These are phyloP conservation scores for Thymus quinquecostatus DNA, from an alignment of 257 asterid species.

Conservation along the genomic window DNA sequence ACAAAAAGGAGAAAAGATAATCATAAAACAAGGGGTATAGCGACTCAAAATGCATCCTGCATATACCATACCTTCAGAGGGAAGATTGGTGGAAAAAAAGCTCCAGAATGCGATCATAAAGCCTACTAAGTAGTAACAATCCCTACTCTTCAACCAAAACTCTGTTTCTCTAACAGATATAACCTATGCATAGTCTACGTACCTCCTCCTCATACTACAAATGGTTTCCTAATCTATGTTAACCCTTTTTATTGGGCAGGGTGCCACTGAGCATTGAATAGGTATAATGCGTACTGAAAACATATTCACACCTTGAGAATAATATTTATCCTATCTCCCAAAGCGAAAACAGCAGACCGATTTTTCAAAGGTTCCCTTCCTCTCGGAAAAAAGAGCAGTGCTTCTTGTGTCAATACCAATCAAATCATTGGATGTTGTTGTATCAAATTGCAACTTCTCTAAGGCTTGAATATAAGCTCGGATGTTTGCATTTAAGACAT, in stretches of 20 bases:
- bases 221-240: neutral
- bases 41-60: neutral
- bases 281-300: neutral
- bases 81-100: neutral
- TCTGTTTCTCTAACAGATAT: neutral
- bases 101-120: neutral
- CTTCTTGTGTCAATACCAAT: conserved; percentile 97
- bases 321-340: conserved; percentile 90
- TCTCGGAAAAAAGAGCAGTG: conserved; percentile 84
- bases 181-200: neutral
- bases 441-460: conserved; percentile 97
- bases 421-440: conserved; percentile 94
- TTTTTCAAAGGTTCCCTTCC: conserved; percentile 99
- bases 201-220: neutral
- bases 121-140: neutral
- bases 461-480: conserved; percentile 98
- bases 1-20: neutral
- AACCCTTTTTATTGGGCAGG: neutral
- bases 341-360: conserved; percentile 96
- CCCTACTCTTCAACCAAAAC: neutral
- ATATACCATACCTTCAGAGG: neutral
- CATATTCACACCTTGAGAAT: conserved; percentile 77
- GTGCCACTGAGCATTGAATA: conserved; percentile 7
- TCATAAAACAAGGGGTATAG: neutral
- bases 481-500: conserved; percentile 91